Evolutionary conservation across 1,284 basidiomycete species (phyloP), one percentile per base, ranked within the genome.

Genomic region (Sutorius eximius): DNA sequence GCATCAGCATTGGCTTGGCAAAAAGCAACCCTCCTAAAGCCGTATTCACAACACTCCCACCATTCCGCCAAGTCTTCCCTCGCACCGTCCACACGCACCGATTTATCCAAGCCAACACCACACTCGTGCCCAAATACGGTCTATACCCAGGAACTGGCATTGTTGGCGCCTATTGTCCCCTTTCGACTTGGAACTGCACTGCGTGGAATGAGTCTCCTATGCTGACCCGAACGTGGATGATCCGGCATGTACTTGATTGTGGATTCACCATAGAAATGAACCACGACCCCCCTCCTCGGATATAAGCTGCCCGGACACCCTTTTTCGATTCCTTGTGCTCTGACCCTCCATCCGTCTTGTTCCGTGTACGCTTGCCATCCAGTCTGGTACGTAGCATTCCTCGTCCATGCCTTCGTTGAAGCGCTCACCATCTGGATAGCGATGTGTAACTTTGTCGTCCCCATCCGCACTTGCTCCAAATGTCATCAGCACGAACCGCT

Each of bases 381-480:
- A 38, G 2, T 42, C 15, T 53, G 40, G 62, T 62, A 27, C 11
- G 56, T 49, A 8, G 13, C 1, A n/a, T 33, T 50, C 3, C 38
- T 33, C 24, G 18, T 8, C 16, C 18, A 0, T 43, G 5, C 22
- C 9, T 29, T 20, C 3, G 3, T 24, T 20, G 29, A 1, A 11
- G 6, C 30, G 33, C 44, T 54, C 29, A 51, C 38, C 24, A 3
- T 46, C n/a, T 20, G 4, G 6, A n/a, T 13, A 58, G 58, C 45
- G n/a, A 67, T 67, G 68, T 67, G 66, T 44, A 70, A 70, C 52
- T 49, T 61, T 3, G 59, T 67, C 36, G 52, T 67, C 27, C 60
- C 68, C 29, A 55, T 67, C 44, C 68, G 66, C 34, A 68, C 59
- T 13, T 67, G 66, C 22, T 68, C 66, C 3, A 67, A 70, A 45